These are phyloP conservation scores for Pseudogymnoascus sp. DNA, from an alignment of 2,329 filamentous ascomycete species.

Conservation along the genomic window DNA sequence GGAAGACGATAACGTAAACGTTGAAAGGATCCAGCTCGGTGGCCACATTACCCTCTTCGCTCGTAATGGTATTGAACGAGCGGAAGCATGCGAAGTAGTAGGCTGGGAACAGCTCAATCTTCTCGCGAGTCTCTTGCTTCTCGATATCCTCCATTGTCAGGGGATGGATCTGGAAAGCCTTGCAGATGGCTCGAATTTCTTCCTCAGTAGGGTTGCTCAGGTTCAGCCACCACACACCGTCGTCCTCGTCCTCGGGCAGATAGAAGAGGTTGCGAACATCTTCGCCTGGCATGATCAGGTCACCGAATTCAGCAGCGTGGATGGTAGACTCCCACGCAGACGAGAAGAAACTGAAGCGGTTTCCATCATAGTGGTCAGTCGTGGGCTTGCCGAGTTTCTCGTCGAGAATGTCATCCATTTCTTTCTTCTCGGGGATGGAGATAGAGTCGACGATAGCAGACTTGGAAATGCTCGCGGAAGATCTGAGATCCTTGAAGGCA, in stretches of 20 bases:
- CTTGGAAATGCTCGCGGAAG: conserved; percentile 16
- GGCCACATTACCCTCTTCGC: conserved; percentile 57
- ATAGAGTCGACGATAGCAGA: conserved; percentile 34
- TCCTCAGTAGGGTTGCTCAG: conserved; percentile 84
- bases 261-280: conserved; percentile 81
- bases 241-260: conserved; percentile 52
- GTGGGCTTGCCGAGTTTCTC: conserved; percentile 30
- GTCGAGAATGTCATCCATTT: conserved; percentile 16
- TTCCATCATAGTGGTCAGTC: conserved; percentile 50
- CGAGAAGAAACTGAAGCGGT: conserved; percentile 94
- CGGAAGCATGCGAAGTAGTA: conserved; percentile 99
- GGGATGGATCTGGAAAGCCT: conserved; percentile 91
- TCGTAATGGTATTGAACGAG: conserved; percentile 68
- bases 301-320: conserved; percentile 81
- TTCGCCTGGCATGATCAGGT: conserved; percentile 82
- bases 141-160: conserved; percentile 94
- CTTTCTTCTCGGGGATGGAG: conserved; percentile 41
- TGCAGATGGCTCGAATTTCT: conserved; percentile 80
- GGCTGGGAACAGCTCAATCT: conserved; percentile 93
- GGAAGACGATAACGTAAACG: conserved; percentile 93
- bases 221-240: conserved; percentile 98
- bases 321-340: conserved; percentile 91
- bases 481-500: conserved; percentile 26
- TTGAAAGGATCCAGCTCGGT: conserved; percentile 92
- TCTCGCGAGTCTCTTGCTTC: conserved; percentile 92